Conservation (phyloP, 2,329 filamentous ascomycete species). For the Didymella segeticola region DNA sequence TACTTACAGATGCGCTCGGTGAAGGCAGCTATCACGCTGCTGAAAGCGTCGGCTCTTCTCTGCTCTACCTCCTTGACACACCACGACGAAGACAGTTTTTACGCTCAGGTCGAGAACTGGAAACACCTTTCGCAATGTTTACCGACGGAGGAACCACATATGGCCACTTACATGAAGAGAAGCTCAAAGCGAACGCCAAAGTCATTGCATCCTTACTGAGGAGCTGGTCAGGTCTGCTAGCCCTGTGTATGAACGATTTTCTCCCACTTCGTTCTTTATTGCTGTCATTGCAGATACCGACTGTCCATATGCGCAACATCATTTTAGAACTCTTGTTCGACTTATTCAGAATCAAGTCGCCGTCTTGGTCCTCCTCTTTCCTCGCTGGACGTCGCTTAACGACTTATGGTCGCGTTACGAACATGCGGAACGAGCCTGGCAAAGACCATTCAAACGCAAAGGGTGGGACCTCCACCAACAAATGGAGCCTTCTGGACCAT, state of each 20-base stretch:
- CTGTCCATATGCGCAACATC: slow-evolving; percentile 69
- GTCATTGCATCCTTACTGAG: slow-evolving; percentile 91
- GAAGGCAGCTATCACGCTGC: slow-evolving; percentile 93
- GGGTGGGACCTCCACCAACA: slow-evolving; percentile 67
- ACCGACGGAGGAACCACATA: slow-evolving; percentile 74
- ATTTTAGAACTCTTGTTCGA: slow-evolving; percentile 88
- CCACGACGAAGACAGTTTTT: slow-evolving; percentile 82
- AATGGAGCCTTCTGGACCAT: slow-evolving; percentile 85
- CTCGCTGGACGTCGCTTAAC: slow-evolving; percentile 90
- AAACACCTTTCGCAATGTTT: slow-evolving; percentile 85
- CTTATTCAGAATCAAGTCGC: slow-evolving; percentile 85
- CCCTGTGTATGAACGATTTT: slow-evolving; percentile 86
- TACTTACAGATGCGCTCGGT: slow-evolving; percentile 88
- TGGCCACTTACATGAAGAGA: slow-evolving; percentile 62
- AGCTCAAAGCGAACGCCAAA: slow-evolving; percentile 84
- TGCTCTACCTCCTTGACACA: slow-evolving; percentile 86
- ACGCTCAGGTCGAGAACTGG: slow-evolving; percentile 87
- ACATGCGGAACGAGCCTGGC: slow-evolving; percentile 69
- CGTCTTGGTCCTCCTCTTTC: slow-evolving; percentile 95
- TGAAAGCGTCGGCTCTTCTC: slow-evolving; percentile 85
- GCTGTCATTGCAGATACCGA: slow-evolving; percentile 67
- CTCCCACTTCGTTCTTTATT: slow-evolving; percentile 82
- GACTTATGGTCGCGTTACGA: slow-evolving; percentile 93
- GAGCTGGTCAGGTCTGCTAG: slow-evolving; percentile 92
- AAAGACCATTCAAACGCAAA: slow-evolving; percentile 65